Base-by-base conservation (phyloP, 2,329 filamentous ascomycete genomes). In the Thelonectria blattea region DNA sequence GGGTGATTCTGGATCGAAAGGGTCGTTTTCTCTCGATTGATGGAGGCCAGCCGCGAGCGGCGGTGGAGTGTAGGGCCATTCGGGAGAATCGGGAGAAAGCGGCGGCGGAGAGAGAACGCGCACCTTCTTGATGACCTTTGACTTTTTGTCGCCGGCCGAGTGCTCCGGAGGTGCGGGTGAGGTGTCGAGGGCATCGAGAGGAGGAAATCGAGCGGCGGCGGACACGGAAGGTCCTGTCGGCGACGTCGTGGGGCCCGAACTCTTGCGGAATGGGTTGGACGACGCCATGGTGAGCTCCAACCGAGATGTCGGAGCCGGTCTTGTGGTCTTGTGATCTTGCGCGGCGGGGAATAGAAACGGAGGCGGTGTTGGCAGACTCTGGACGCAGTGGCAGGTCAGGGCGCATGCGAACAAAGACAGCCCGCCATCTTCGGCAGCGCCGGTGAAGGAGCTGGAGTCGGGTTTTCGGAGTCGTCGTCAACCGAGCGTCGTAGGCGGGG, bases 81-180 rank as follows among this genome's bases (percentile, higher is more conserved):
- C 73, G 18, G 74, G 72, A 27, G 83, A 84, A 65, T 85, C 83
- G 65, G 84, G 83, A 12, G 83, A 83, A n/a, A 83, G 81, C 3
- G 86, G 85, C 60, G 85, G 86, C 52, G 87, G 87, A 43, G 86
- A 88, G 71, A 88, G 82, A 9, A 89, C 84, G 69, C 88, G 85
- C 61, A 91, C 88, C 69, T 85, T 89, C 76, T 90, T 90, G 60
- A 84, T 80, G 41, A 85, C 79, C 78, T 83, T 91, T 42, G 74
- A 72, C 65, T 75, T 82, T 51, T 61, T 66, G 68, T 79, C 65
- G 70, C 74, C 39, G 62, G 71, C 74, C 57, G 77, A 72, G 45
- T 72, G 69, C 22, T 72, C 72, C 20, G 68, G 68, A 27, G 61
- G 61, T 11, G 61, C 62, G 69, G 72, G 27, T 63, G 72, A 61